A percentile compares a stretch with the other conserved stretches of the same genome.
Conservation (phyloP, 306 rosid species). For the Hippophae rhamnoides region DNA sequence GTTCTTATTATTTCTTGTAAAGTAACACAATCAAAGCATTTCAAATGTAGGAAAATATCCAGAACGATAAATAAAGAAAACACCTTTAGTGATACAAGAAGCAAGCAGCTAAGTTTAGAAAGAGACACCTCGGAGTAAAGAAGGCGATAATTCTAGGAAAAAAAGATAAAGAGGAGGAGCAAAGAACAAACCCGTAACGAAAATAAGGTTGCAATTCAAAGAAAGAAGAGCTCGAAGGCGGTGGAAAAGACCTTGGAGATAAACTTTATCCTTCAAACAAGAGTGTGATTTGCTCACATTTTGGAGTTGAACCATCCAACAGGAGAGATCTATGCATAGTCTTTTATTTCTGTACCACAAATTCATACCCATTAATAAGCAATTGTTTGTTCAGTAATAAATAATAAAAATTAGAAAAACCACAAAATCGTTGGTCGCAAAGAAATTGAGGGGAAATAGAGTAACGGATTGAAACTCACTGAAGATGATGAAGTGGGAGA, state of each 20-base stretch:
- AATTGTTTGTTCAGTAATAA: background rate
- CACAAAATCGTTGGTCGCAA: background rate
- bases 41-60: too few relatives aligned
- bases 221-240: constrained; percentile 75
- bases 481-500: constrained; percentile 63
- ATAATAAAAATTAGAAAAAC: background rate
- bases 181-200: constrained; percentile 44
- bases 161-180: too few relatives aligned
- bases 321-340: constrained; percentile 75
- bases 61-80: too few relatives aligned
- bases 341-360: constrained; percentile 55
- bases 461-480: constrained; percentile 20
- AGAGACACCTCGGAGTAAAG: too few relatives aligned
- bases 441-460: constrained; percentile 1
- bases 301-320: constrained; percentile 79
- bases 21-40: too few relatives aligned
- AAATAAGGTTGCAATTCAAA: constrained; percentile 56
- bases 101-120: too few relatives aligned
- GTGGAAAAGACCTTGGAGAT: constrained; percentile 66
- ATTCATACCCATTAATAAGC: constrained; percentile 18
- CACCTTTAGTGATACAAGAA: too few relatives aligned
- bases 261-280: constrained; percentile 38
- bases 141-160: too few relatives aligned
- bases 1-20: too few relatives aligned
- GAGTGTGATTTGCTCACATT: constrained; percentile 48